Base-by-base conservation (phyloP, 2,329 filamentous ascomycete genomes). In the Lachnellula arida region DNA sequence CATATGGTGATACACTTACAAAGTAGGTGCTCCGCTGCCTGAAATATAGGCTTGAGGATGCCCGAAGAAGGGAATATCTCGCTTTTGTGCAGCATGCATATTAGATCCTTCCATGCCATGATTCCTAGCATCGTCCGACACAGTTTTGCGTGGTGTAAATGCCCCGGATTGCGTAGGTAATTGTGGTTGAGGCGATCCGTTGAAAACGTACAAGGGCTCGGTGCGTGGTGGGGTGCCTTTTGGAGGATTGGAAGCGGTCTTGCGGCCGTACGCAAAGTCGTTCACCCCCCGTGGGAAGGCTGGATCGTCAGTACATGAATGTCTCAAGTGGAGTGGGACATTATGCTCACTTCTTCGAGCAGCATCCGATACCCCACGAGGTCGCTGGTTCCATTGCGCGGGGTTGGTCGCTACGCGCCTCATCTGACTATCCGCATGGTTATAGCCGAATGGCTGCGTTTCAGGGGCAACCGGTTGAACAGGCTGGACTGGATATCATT, bases 241-340 rank as follows among this genome's bases (percentile, higher is more conserved):
- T n/a, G 56, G 32, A 17, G 54, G 54, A 34, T 42, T 58, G 6
- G 56, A 53, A 11, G 49, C 32, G 14, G 52, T 48, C 32, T 47
- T 39, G 22, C 54, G 47, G 9, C 49, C 25, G 25, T 28, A 28
- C 25, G 25, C 51, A 53, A 49, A 40, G 32, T 53, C 42, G 25
- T 34, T 51, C 39, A 44, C 42, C 11, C 42, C 25, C 25, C 25
- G 25, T 9, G 25, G 25, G 25, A 28, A 9, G 7, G 25, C 25
- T 28, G 25, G 25, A 28, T 28, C 7, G 25, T 28, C 2, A 28
- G 25, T 28, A 28, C 7, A 28, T 28, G 25, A 6, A 17, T 40
- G 37, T 9, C 14, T 40, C 5, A 40, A n/a, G 37, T 17, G 14
- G 7, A 15, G 37, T 40, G 2, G 11, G n/a, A 11, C 1, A 8